phyloP scores from a whole-genome alignment of 495 filamentous ascomycete species.

The Choiromyces venosus region DNA sequence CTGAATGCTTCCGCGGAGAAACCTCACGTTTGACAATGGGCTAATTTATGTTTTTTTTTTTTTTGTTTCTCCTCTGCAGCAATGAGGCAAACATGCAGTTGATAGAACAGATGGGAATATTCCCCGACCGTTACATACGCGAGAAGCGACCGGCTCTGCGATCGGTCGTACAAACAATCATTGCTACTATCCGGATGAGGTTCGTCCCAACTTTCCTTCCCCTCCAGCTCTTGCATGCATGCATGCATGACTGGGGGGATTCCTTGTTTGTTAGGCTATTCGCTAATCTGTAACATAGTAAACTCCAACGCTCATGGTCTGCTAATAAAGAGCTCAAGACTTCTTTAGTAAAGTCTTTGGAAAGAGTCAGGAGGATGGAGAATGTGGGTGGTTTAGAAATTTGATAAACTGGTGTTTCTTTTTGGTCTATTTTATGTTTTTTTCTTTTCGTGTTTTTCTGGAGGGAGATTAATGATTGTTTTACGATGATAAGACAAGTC shows the following conservation, averaged over 20 bases:
- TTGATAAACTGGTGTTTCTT: conserved; percentile 5
- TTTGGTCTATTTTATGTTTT: conserved; percentile 24
- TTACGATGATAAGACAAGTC: too few relatives aligned
- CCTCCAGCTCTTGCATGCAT: too few relatives aligned
- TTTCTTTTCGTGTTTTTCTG: conserved; percentile 15
- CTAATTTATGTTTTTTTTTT: conserved; percentile 10
- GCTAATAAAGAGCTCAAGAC: conserved; percentile 36
- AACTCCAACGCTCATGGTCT: conserved; percentile 34
- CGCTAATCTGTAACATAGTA: conserved; percentile 22
- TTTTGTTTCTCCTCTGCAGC: conserved; percentile 52
- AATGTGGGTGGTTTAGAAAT: conserved; percentile 14
- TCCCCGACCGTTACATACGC: conserved; percentile 45
- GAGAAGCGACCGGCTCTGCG: conserved; percentile 44
- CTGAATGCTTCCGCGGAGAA: conserved; percentile 12
- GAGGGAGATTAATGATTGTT: conserved; percentile 23
- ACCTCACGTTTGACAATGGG: conserved; percentile 20
- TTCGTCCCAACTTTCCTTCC: conserved; percentile 15
- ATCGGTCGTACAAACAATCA: conserved; percentile 38
- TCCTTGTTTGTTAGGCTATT: not conserved
- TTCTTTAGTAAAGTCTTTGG: conserved; percentile 34
- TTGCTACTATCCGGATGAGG: conserved; percentile 39
- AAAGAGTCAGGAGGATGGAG: conserved; percentile 21
- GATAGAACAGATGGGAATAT: conserved; percentile 71
- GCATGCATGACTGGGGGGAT: not conserved
- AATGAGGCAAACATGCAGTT: conserved; percentile 87